A percentile compares a stretch with the other conserved stretches of the same genome.
phyloP scores from a whole-genome alignment of 73 alveolate genomes.

The Blepharisma japonicum region DNA sequence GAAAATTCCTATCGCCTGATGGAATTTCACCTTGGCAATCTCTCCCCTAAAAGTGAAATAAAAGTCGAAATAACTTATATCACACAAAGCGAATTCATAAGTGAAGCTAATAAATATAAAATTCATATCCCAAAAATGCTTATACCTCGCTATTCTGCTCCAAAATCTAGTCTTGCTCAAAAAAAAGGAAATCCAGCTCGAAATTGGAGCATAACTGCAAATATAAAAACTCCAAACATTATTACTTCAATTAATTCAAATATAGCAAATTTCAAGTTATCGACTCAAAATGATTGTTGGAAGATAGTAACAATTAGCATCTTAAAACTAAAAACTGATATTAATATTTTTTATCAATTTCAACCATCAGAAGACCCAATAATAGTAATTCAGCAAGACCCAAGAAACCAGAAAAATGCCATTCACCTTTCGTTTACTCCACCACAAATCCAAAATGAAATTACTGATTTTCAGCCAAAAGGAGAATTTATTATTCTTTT shows the following conservation, averaged over 20 bases:
- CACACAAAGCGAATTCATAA: neutral
- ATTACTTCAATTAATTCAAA: too few relatives aligned
- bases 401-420: neutral
- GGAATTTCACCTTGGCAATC: neutral
- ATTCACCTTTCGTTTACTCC: conserved; percentile 25
- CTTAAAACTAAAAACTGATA: too few relatives aligned
- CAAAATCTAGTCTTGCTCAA: too few relatives aligned
- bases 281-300: neutral
- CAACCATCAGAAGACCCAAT: neutral
- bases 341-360: too few relatives aligned
- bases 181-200: neutral
- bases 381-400: too few relatives aligned
- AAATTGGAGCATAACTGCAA: neutral
- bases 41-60: neutral
- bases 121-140: neutral
- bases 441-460: neutral
- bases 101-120: too few relatives aligned
- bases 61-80: neutral
- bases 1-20: neutral
- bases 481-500: conserved; percentile 60
- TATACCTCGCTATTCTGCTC: neutral
- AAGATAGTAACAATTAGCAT: too few relatives aligned
- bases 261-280: neutral
- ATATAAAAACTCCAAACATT: neutral
- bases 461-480: neutral